Percentiles rank a stretch among this genome's conserved stretches.
phyloP scores from a whole-genome alignment of 2,329 filamentous ascomycete genomes.

The Ophiocordyceps robertsii region DNA sequence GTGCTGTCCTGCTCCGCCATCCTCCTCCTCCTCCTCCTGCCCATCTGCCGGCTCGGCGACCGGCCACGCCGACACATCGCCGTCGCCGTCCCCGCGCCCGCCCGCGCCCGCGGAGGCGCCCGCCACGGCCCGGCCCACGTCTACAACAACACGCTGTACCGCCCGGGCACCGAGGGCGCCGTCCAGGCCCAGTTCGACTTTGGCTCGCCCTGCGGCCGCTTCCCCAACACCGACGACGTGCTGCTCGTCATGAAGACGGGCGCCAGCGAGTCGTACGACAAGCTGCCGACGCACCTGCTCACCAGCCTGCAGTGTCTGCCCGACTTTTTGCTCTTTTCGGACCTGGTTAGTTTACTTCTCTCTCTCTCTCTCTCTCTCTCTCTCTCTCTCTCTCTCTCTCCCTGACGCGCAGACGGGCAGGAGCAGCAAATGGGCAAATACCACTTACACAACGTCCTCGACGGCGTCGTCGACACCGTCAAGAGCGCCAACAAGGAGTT shows the following conservation, averaged over 20 bases:
- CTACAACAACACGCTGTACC: constrained; percentile 15
- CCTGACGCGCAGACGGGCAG: constrained; percentile 9
- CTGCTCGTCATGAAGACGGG: constrained; percentile 46
- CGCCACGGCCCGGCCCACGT: constrained; percentile 19
- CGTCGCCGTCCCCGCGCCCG: not conserved
- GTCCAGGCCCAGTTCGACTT: constrained; percentile 22
- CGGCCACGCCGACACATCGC: not conserved
- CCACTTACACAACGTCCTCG: constrained; percentile 26
- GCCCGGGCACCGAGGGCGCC: constrained; percentile 16
- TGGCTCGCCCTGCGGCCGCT: constrained; percentile 23
- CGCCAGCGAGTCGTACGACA: constrained; percentile 39
- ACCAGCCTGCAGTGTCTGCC: constrained; percentile 39
- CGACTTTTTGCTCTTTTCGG: constrained; percentile 43
- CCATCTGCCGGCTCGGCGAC: not conserved
- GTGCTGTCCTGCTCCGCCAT: not conserved
- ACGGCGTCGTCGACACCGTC: constrained; percentile 22
- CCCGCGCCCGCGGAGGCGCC: constrained; percentile 6
- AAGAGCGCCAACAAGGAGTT: constrained; percentile 29
- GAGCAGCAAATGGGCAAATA: constrained; percentile 36
- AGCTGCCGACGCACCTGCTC: constrained; percentile 40
- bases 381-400: not conserved
- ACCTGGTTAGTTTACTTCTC: constrained; percentile 24
- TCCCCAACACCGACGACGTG: constrained; percentile 29
- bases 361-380: not conserved
- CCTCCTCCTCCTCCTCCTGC: not conserved